Evolutionary conservation across 371 early-diverging fungal species (phyloP), one percentile per base, ranked within the genome.

Genomic region (Actinomortierella ambigua): DNA sequence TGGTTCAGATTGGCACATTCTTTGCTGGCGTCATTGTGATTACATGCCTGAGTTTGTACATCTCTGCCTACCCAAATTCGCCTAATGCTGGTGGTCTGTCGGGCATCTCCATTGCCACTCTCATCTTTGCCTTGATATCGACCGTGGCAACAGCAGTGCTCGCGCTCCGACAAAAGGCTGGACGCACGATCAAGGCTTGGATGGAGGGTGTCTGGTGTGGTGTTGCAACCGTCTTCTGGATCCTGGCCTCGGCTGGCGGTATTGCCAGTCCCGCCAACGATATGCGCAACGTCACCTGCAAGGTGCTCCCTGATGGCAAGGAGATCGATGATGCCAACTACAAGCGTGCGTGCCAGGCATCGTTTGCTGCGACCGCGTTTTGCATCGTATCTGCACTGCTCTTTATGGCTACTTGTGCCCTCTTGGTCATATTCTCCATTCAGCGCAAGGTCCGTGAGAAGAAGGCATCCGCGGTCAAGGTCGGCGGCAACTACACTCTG

Each of bases 181-280:
- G 73, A 6, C 55, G 73, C 13, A 63, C 67, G 8, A 50, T 63
- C 50, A 65, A 56, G 22, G 61, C 66, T 13, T 49, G 20, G 2
- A 59, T 66, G 24, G 73, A 71, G 50, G 73, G 73, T 24, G 34
- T 46, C 18, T 71, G 73, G 73, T 60, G 63, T 20, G 75, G 67
- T 15, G 20, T 63, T 22, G 75, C 67, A 11, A 48, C 55, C 48
- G 17, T 63, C 5, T 28, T 66, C 24, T 71, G 67, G 73, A 49
- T 66, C 40, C 52, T 71, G 5, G 73, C 73, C 15, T 41, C 73
- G 1, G 57, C 63, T 3, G 73, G 73, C 7, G 73, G 73, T 3
- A 71, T 71, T 39, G 73, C 63, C 47, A 71, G 63, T 28, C 73
- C 73, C 7, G 73, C 73, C 42, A 70, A 70, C 50, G 59, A 47